Base-by-base conservation (phyloP, 495 filamentous ascomycete genomes). In the Staphylotrichum tortipilum region DNA sequence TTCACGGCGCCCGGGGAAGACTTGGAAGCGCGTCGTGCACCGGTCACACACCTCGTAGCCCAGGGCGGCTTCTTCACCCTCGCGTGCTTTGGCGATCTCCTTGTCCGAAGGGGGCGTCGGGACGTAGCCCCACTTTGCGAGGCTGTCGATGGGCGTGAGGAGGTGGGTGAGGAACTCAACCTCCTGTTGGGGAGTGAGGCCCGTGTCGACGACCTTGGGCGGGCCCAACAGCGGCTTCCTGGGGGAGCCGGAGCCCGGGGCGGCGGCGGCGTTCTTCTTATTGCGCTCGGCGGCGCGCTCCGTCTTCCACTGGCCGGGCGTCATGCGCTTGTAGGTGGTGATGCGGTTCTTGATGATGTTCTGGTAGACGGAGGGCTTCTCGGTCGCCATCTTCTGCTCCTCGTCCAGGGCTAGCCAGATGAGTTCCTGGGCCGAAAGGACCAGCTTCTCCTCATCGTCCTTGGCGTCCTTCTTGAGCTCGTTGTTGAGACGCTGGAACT, bases 31-130 rank as follows among this genome's bases (percentile, higher is more conserved):
- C 18, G 76, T 78, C 19, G 68, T 73, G 65, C 92, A 99, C 12
- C 92, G 83, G 59, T 95, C 91, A 59, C 92, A 99, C 14, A 76
- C 67, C 67, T 97, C 94, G 73, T 81, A 95, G 35, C 86, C 85
- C 33, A 79, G 74, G 10, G 82, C 77, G 7, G 79, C 73, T 34
- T 78, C 67, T 3, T 88, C 71, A 0, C 82, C 89, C 43, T 74
- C 74, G 24, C 68, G 73, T 7, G 89, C 86, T 24, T 74, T 62
- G 43, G 59, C 39, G 23, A 74, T 65, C 15, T 69, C 72, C 4
- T 61, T 73, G 2, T 75, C 62, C 0, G 77, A 79, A 1, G 87
- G 85, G 7, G 76, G 62, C 22, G 67, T 68, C 5, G 80, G 78
- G 39, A 94, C 81, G 63, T 95, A 95, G 14, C 87, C 89, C 57